Evolutionary conservation across 371 early-diverging fungal species (phyloP).

Genomic region (Amoeboaphelidium occidentale): DNA sequence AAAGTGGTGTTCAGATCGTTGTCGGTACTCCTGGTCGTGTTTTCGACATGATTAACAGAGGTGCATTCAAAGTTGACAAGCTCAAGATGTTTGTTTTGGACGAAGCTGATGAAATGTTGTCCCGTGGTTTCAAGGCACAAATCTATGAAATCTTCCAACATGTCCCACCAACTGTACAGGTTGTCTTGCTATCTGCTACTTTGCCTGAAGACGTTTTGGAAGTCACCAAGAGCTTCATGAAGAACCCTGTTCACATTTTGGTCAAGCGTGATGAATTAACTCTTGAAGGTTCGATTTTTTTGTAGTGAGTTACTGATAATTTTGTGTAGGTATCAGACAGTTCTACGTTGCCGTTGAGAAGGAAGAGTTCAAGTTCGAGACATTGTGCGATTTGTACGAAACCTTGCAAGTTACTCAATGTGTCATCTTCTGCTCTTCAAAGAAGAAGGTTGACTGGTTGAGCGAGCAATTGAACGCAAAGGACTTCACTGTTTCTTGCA

Average conservation of each 20-base stretch:
- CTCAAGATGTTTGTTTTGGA: constrained; percentile 96
- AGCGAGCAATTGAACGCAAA: constrained; percentile 77
- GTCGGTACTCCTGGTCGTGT: constrained; percentile 99
- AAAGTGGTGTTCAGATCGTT: constrained; percentile 52
- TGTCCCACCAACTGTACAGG: constrained; percentile 81
- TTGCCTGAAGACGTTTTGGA: constrained; percentile 92
- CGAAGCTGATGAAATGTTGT: constrained; percentile 98
- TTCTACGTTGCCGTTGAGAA: constrained; percentile 93
- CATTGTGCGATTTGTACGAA: constrained; percentile 87
- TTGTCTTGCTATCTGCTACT: constrained; percentile 95
- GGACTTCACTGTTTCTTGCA: constrained; percentile 88
- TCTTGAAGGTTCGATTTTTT: constrained; percentile 98
- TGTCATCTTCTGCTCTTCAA: constrained; percentile 97
- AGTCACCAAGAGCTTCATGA: constrained; percentile 90
- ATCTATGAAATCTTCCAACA: constrained; percentile 92
- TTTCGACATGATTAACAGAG: constrained; percentile 89
- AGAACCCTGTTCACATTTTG: constrained; percentile 89
- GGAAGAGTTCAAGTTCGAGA: constrained; percentile 90
- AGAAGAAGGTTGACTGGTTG: constrained; percentile 93
- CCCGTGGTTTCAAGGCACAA: constrained; percentile 93
- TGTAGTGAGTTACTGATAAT: constrained; percentile 98
- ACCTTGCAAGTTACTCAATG: constrained; percentile 91
- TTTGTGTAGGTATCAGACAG: constrained; percentile 99
- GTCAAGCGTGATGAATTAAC: constrained; percentile 99
- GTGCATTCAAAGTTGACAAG: constrained; percentile 51